Percentiles rank a stretch among this genome's conserved stretches.
Evolutionary conservation across 2,329 filamentous ascomycete genomes (phyloP).

Genomic region (Ophiocordyceps sinensis): DNA sequence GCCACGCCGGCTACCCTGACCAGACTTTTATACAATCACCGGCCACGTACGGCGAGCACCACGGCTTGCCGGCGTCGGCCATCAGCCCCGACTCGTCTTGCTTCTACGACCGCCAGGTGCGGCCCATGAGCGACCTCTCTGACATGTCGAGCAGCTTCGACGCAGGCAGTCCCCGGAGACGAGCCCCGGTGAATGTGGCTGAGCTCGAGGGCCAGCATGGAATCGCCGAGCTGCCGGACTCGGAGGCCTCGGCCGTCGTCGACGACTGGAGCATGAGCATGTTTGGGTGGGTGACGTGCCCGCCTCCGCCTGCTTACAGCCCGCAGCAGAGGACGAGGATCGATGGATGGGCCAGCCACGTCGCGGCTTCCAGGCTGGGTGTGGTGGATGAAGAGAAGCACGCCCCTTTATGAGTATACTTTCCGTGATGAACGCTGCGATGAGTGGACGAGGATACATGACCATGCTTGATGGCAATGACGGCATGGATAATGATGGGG

Average conservation of each 20-base stretch:
- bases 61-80: slow-evolving; percentile 7
- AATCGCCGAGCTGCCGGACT: slow-evolving; percentile 22
- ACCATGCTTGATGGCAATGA: too few relatives aligned
- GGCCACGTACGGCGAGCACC: not conserved
- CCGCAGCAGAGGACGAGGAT: not conserved
- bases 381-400: slow-evolving; percentile 26
- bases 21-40: not conserved
- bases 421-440: not conserved
- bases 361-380: slow-evolving; percentile 8
- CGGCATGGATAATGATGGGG: too few relatives aligned
- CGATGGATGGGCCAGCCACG: not conserved
- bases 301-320: slow-evolving; percentile 4
- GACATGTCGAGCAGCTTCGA: slow-evolving; percentile 20
- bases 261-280: slow-evolving; percentile 9
- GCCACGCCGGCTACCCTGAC: not conserved
- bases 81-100: slow-evolving; percentile 22
- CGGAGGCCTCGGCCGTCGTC: not conserved
- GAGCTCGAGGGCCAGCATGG: slow-evolving; percentile 24
- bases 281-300: slow-evolving; percentile 3
- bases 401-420: not conserved
- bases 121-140: slow-evolving; percentile 29
- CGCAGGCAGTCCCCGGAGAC: not conserved
- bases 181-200: slow-evolving; percentile 9
- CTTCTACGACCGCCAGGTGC: slow-evolving; percentile 18
- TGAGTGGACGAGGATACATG: not conserved